These are phyloP conservation scores for Hyaloscypha variabilis DNA, from an alignment of 495 filamentous ascomycete species.

Conservation along the genomic window DNA sequence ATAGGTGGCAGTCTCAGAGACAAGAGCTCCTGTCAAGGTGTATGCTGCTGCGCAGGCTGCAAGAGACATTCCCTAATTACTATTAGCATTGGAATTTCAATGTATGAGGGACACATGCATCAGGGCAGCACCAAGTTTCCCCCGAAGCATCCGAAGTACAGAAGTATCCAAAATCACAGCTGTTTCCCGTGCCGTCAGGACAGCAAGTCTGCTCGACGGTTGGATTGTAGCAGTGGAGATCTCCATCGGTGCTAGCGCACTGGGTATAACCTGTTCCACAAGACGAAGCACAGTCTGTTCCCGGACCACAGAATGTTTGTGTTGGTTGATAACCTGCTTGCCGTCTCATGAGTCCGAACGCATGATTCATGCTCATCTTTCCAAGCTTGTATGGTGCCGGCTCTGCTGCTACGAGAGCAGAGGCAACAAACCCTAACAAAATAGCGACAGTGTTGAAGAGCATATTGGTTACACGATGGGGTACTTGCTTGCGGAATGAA, in stretches of 20 bases:
- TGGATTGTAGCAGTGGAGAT: slow-evolving; percentile 20
- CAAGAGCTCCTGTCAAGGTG: slow-evolving; percentile 17
- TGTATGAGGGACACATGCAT: slow-evolving; percentile 12
- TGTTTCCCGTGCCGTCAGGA: slow-evolving; percentile 24
- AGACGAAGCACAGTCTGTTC: slow-evolving; percentile 20
- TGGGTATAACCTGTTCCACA: slow-evolving; percentile 20
- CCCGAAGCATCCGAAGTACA: slow-evolving; percentile 21
- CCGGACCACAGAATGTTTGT: slow-evolving; percentile 16
- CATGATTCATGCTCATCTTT: slow-evolving; percentile 18
- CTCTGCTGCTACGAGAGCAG: slow-evolving; percentile 19
- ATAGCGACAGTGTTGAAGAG: slow-evolving; percentile 18
- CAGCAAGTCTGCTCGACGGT: slow-evolving; percentile 24
- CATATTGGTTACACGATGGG: slow-evolving; percentile 20
- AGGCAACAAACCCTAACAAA: slow-evolving; percentile 18
- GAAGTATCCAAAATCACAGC: slow-evolving; percentile 22
- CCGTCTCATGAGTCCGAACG: slow-evolving; percentile 19
- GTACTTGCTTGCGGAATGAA: background rate
- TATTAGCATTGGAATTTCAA: background rate
- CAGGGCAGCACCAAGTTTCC: slow-evolving; percentile 26
- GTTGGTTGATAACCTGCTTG: slow-evolving; percentile 25
- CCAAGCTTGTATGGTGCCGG: slow-evolving; percentile 21
- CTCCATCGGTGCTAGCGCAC: slow-evolving; percentile 19
- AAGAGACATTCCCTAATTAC: slow-evolving; percentile 19
- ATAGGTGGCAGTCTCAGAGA: slow-evolving; percentile 11
- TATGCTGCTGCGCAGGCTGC: slow-evolving; percentile 22